Percentiles rank a stretch among this genome's conserved stretches.
phyloP scores from a whole-genome alignment of 1,284 basidiomycete species.

The Cerrena zonata region DNA sequence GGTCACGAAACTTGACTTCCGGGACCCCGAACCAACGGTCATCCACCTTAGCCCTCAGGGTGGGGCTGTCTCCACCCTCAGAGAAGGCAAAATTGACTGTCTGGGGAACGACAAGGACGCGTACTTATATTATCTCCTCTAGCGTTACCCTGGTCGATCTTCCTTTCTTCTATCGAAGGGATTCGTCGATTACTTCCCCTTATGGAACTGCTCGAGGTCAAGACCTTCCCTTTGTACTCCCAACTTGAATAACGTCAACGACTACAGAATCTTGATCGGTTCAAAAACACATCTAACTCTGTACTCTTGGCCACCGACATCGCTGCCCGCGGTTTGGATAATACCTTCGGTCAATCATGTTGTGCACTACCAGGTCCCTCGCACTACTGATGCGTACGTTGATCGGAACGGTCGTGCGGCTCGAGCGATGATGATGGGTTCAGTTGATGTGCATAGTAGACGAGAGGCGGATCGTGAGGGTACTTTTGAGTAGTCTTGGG shows the following conservation, averaged over 20 bases:
- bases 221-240: no score
- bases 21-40: conserved; percentile 81
- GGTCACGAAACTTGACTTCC: conserved; percentile 85
- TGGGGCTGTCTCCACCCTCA: conserved; percentile 77
- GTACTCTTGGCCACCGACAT: conserved; percentile 81
- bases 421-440: conserved; percentile 75
- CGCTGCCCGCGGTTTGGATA: conserved; percentile 71
- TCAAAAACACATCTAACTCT: conserved; percentile 69
- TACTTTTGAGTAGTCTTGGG: conserved; percentile 67
- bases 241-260: no score
- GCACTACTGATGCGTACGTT: conserved; percentile 70
- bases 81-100: conserved; percentile 90
- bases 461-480: conserved; percentile 72
- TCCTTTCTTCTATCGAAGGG: conserved; percentile 91
- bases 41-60: conserved; percentile 87
- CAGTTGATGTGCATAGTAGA: conserved; percentile 86
- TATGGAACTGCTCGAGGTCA: conserved; percentile 73
- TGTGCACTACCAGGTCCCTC: conserved; percentile 73
- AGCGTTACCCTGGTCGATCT: conserved; percentile 97
- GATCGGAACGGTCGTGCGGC: conserved; percentile 73
- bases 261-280: no score
- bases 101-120: conserved; percentile 85
- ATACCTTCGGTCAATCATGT: conserved; percentile 72
- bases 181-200: conserved; percentile 87
- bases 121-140: conserved; percentile 93